Evolutionary conservation across 768 basidiomycete genomes (phyloP).

Genomic region (Erythrobasidium yunnanense): DNA sequence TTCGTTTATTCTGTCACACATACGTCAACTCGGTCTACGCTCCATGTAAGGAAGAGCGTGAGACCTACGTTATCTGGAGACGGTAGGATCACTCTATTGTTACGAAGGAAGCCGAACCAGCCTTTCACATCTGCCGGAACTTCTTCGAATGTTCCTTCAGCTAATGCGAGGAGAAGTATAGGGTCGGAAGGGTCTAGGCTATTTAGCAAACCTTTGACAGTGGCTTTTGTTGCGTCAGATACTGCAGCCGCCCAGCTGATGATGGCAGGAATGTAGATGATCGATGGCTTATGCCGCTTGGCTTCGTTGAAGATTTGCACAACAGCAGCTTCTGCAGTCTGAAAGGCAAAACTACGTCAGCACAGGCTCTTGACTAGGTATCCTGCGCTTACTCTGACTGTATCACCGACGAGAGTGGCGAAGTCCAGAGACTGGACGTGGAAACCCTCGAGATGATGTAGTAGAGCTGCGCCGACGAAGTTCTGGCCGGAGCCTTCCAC

Average conservation of each 20-base stretch:
- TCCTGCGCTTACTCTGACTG: conserved; percentile 58
- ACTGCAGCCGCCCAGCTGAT: conserved; percentile 73
- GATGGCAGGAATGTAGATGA: conserved; percentile 87
- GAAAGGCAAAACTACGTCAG: neutral
- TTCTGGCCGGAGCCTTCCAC: conserved; percentile 76
- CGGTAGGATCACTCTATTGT: conserved; percentile 60
- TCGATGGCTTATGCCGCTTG: conserved; percentile 89
- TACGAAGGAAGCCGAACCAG: conserved; percentile 74
- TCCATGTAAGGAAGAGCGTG: neutral
- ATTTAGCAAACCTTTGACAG: conserved; percentile 81
- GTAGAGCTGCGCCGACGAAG: conserved; percentile 75
- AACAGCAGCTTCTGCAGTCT: conserved; percentile 84
- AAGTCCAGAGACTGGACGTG: conserved; percentile 89
- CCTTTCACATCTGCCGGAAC: conserved; percentile 70
- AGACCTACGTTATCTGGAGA: conserved; percentile 46
- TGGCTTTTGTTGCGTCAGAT: conserved; percentile 69
- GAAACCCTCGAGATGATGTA: conserved; percentile 91
- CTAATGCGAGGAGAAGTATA: conserved; percentile 77
- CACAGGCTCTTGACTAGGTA: neutral
- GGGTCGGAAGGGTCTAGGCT: conserved; percentile 83
- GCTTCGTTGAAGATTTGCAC: conserved; percentile 94
- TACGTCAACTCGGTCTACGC: neutral
- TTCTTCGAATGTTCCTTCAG: conserved; percentile 60
- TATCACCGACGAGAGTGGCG: conserved; percentile 75
- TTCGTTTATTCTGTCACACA: conserved; percentile 47